Percentiles rank a stretch among this genome's conserved stretches.
Conservation (phyloP, 768 basidiomycete genomes). For the Boletellus ananas region DNA sequence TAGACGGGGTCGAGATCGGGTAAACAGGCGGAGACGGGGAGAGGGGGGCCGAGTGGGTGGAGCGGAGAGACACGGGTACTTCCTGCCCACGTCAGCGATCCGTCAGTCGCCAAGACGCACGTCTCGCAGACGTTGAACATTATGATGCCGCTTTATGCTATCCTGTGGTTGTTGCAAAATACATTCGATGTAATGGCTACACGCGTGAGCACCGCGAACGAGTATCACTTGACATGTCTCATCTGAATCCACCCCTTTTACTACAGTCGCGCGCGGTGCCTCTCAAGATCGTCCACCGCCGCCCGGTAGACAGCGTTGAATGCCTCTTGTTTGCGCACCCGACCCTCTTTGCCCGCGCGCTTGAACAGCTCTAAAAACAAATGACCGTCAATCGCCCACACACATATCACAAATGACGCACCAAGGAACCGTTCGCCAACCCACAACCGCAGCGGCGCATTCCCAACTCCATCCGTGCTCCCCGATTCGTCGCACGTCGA, state of each 20-base stretch:
- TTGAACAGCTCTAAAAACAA: constrained; percentile 49
- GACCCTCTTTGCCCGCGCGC: constrained; percentile 49
- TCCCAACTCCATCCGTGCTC: constrained; percentile 44
- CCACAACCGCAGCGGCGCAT: constrained; percentile 66
- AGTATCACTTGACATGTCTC: too few species aligned
- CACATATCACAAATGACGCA: constrained; percentile 23
- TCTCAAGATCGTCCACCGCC: constrained; percentile 21
- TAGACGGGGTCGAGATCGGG: constrained; percentile 63
- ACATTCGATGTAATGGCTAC: too few species aligned
- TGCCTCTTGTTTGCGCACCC: constrained; percentile 42
- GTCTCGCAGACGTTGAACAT: too few species aligned
- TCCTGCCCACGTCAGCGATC: too few species aligned
- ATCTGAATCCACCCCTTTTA: constrained; percentile 1
- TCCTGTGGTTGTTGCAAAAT: too few species aligned
- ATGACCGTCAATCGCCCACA: neutral
- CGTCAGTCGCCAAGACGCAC: too few species aligned
- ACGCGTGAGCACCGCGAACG: too few species aligned
- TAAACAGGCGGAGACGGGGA: constrained; percentile 10
- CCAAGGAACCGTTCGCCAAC: constrained; percentile 67
- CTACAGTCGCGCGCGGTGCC: constrained; percentile 13
- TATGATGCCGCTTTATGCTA: too few species aligned
- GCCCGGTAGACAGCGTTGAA: constrained; percentile 37
- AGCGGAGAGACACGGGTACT: too few species aligned
- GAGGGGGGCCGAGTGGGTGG: too few species aligned
- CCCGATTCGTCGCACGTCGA: neutral